Evolutionary conservation across 148 eudicot species (phyloP).

Genomic region (Cornus suecica): DNA sequence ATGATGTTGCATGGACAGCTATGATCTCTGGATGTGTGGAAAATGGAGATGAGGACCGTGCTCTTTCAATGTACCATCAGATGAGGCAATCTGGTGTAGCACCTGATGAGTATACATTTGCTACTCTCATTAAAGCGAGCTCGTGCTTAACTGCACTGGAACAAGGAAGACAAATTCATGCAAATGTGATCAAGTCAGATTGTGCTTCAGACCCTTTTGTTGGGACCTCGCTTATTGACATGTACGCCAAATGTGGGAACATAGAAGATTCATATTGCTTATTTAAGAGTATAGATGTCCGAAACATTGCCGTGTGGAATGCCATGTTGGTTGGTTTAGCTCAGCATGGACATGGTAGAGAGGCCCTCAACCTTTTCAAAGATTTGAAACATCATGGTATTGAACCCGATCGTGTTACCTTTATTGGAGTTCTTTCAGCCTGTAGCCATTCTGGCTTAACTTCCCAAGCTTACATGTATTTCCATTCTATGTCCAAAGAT

Average conservation of each 20-base stretch:
- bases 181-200: slow-evolving; percentile 18
- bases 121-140: slow-evolving; percentile 21
- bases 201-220: slow-evolving; percentile 18
- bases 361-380: slow-evolving; percentile 17
- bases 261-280: slow-evolving; percentile 20
- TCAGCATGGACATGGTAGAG: slow-evolving; percentile 19
- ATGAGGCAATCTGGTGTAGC: slow-evolving; percentile 22
- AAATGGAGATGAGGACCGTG: slow-evolving; percentile 18
- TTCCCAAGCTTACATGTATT: slow-evolving; percentile 15
- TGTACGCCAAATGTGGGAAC: slow-evolving; percentile 22
- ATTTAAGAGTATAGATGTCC: slow-evolving; percentile 10
- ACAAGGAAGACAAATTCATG: slow-evolving; percentile 25
- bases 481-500: slow-evolving; percentile 13
- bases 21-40: slow-evolving; percentile 20
- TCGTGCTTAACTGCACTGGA: slow-evolving; percentile 22
- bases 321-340: slow-evolving; percentile 26
- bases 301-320: slow-evolving; percentile 13
- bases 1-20: slow-evolving; percentile 19
- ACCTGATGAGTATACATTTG: slow-evolving; percentile 20
- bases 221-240: slow-evolving; percentile 21
- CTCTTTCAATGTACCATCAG: slow-evolving; percentile 15
- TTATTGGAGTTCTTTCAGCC: slow-evolving; percentile 21
- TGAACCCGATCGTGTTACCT: slow-evolving; percentile 14
- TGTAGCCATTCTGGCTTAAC: slow-evolving; percentile 18
- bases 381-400: slow-evolving; percentile 7